These are phyloP conservation scores for Craspedostauros australis DNA, from an alignment of 108 stramenopile species.

Conservation along the genomic window DNA sequence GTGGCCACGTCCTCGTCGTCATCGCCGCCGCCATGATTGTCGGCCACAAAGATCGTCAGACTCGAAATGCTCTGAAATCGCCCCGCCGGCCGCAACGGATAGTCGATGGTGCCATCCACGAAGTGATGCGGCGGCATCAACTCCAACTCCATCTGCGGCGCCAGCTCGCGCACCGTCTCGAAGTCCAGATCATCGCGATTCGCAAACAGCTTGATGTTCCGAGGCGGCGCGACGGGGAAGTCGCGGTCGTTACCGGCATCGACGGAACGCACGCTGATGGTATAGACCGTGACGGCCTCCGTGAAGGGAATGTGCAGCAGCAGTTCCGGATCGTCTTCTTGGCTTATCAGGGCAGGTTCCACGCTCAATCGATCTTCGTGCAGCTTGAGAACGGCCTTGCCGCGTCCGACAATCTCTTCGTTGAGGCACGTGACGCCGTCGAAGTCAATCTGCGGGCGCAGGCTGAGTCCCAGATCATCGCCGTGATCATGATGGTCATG, in stretches of 20 bases:
- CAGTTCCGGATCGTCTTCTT: slow-evolving; percentile 79
- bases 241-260: neutral
- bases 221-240: slow-evolving; percentile 39
- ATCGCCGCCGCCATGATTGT: slow-evolving; percentile 53
- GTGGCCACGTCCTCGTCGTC: slow-evolving; percentile 51
- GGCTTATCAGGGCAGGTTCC: slow-evolving; percentile 48
- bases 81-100: slow-evolving; percentile 76
- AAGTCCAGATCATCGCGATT: slow-evolving; percentile 80
- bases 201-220: slow-evolving; percentile 52
- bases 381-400: slow-evolving; percentile 56
- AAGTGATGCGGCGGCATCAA: slow-evolving; percentile 65
- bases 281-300: slow-evolving; percentile 65
- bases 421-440: slow-evolving; percentile 63
- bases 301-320: slow-evolving; percentile 69
- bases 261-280: slow-evolving; percentile 38
- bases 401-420: slow-evolving; percentile 51
- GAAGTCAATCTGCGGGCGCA: slow-evolving; percentile 69
- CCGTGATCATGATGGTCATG: slow-evolving; percentile 77
- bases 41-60: slow-evolving; percentile 66
- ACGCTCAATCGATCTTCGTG: slow-evolving; percentile 65
- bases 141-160: slow-evolving; percentile 43
- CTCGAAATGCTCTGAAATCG: slow-evolving; percentile 71
- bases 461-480: slow-evolving; percentile 59
- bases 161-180: slow-evolving; percentile 72
- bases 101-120: slow-evolving; percentile 73